Evolutionary conservation across 2,329 filamentous ascomycete genomes (phyloP).

Genomic region (Alternaria burnsii): DNA sequence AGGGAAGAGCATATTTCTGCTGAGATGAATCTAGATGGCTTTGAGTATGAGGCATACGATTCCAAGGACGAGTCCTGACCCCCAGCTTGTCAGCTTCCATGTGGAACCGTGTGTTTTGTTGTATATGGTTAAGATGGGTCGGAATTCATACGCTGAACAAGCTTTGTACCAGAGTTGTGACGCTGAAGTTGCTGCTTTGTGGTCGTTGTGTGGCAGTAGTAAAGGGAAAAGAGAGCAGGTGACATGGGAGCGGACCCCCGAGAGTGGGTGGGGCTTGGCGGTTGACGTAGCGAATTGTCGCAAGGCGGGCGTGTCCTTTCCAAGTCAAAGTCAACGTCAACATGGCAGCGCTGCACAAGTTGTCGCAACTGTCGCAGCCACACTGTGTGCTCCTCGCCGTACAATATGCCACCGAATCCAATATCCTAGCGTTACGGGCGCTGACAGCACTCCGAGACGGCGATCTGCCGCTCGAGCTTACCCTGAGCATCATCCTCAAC

Average conservation of each 20-base stretch:
- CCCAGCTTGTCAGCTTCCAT: background rate
- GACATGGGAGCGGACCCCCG: slow-evolving; percentile 20
- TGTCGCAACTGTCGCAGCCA: slow-evolving; percentile 64
- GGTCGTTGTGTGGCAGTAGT: background rate
- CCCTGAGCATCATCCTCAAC: slow-evolving; percentile 77
- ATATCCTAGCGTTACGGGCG: slow-evolving; percentile 69
- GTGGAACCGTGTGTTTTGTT: background rate
- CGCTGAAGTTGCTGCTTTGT: background rate
- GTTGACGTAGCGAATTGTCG: slow-evolving; percentile 27
- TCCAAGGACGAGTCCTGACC: too few relatives aligned
- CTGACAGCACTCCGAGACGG: slow-evolving; percentile 66
- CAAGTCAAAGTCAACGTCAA: background rate
- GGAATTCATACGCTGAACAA: too few relatives aligned
- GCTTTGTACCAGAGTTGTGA: too few relatives aligned
- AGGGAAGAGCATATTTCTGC: background rate
- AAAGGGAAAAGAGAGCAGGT: background rate
- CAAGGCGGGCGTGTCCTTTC: slow-evolving; percentile 23
- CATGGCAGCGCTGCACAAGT: slow-evolving; percentile 41
- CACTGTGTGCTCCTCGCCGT: slow-evolving; percentile 78
- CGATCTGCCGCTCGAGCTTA: slow-evolving; percentile 69
- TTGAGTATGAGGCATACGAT: too few relatives aligned
- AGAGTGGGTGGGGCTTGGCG: slow-evolving; percentile 23
- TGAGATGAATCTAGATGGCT: background rate
- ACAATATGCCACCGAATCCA: slow-evolving; percentile 71
- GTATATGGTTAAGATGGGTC: background rate